These are phyloP conservation scores for Microascus cirrosus DNA, from an alignment of 2,329 filamentous ascomycete genomes.

Conservation along the genomic window DNA sequence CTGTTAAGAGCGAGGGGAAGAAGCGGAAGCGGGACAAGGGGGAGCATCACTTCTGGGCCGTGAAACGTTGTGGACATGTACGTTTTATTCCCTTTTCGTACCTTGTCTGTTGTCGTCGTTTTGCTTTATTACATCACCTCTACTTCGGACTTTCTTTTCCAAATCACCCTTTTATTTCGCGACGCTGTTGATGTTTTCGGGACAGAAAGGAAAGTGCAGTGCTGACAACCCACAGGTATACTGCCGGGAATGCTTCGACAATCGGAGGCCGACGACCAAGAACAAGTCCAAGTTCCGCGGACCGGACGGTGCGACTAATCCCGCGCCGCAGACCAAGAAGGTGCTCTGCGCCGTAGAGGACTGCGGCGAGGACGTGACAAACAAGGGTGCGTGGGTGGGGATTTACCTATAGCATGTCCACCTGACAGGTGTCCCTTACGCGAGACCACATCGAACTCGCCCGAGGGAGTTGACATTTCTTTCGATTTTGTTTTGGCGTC, in stretches of 20 bases:
- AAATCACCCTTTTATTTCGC: too few species aligned
- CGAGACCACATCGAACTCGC: neutral
- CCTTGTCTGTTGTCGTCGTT: conserved; percentile 3
- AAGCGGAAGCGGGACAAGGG: conserved; percentile 34
- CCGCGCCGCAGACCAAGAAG: conserved; percentile 13
- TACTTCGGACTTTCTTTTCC: neutral
- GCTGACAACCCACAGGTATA: conserved; percentile 39
- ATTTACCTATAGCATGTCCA: conserved; percentile 39
- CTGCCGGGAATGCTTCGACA: conserved; percentile 50
- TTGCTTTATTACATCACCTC: neutral
- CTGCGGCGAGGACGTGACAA: conserved; percentile 40
- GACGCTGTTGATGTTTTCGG: too few species aligned
- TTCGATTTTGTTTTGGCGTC: neutral
- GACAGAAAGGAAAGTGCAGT: neutral
- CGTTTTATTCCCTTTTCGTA: conserved; percentile 13
- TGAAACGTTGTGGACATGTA: conserved; percentile 89
- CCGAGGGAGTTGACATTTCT: neutral
- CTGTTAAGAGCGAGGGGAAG: conserved; percentile 19
- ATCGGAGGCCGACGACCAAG: conserved; percentile 30
- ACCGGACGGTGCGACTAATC: neutral
- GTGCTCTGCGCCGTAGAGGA: conserved; percentile 44
- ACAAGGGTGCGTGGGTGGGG: conserved; percentile 50
- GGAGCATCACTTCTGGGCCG: conserved; percentile 85
- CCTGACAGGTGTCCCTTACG: too few species aligned
- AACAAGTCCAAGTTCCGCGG: conserved; percentile 11